phyloP scores from a whole-genome alignment of 176 grass and related monocot species.

The Avena eriantha region DNA sequence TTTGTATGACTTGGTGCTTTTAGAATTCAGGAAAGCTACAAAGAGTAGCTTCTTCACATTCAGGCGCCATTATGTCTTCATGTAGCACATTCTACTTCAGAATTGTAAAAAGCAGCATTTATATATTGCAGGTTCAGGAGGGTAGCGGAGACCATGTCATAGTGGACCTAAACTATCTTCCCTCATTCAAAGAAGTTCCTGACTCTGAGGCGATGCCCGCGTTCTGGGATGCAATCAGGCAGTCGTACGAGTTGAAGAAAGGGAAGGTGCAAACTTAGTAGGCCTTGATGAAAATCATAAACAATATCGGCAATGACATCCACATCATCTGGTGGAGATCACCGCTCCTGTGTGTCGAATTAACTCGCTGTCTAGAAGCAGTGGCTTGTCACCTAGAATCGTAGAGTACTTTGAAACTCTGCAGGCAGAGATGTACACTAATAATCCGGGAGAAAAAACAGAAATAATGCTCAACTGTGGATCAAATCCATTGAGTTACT shows the following conservation, averaged over 20 bases:
- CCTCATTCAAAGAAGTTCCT: conserved; percentile 95
- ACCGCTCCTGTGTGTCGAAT: not conserved
- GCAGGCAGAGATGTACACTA: conserved; percentile 15
- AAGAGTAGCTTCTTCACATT: not conserved
- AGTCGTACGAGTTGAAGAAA: conserved; percentile 50
- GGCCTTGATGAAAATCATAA: not conserved
- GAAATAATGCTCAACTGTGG: not conserved
- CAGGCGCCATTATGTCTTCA: not conserved
- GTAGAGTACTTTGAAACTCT: not conserved
- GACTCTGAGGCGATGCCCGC: conserved; percentile 69
- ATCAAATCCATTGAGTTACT: conserved; percentile 10
- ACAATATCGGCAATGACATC: not conserved
- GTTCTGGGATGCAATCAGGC: conserved; percentile 84
- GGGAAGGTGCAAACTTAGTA: conserved; percentile 16
- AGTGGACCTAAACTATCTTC: conserved; percentile 95
- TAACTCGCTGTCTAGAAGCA: not conserved
- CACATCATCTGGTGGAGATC: not conserved
- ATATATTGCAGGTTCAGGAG: conserved; percentile 77
- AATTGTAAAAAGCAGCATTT: conserved; percentile 5
- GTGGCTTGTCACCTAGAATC: not conserved
- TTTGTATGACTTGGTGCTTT: conserved; percentile 31
- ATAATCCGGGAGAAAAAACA: not conserved
- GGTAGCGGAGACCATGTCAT: conserved; percentile 84
- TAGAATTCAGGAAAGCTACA: not conserved
- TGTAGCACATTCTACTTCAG: not conserved